phyloP scores from a whole-genome alignment of 495 filamentous ascomycete species.

The Penicillium desertorum region DNA sequence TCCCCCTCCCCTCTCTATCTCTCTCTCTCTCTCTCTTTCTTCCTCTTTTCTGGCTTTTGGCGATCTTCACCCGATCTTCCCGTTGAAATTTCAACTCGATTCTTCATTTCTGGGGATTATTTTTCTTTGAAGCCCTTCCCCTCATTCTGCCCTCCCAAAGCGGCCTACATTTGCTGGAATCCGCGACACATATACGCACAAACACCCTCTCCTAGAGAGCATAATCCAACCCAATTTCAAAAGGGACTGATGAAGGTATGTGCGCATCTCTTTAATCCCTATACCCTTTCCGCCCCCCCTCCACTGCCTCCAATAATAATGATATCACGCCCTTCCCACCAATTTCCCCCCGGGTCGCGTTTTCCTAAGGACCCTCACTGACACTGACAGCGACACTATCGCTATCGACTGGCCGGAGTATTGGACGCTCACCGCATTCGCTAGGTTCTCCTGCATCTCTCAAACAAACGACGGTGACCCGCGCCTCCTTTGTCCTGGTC shows the following conservation, averaged over 20 bases:
- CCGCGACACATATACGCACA: constrained; percentile 28
- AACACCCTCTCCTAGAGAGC: constrained; percentile 14
- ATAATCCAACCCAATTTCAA: constrained; percentile 22
- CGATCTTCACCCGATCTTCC: constrained; percentile 6
- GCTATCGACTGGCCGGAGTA: constrained; percentile 17
- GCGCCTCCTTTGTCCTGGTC: constrained; percentile 29
- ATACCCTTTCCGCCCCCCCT: constrained; percentile 7
- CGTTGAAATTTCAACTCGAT: not conserved
- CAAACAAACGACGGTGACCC: constrained; percentile 34
- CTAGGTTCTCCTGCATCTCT: constrained; percentile 24
- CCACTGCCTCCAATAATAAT: constrained; percentile 23
- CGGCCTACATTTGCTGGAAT: constrained; percentile 18
- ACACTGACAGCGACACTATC: constrained; percentile 21
- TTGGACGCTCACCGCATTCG: constrained; percentile 23
- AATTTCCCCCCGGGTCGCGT: constrained; percentile 6
- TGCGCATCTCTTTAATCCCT: constrained; percentile 15
- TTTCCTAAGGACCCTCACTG: constrained; percentile 13
- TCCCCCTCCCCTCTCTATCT: constrained; percentile 17
- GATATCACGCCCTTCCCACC: constrained; percentile 25
- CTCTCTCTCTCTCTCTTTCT: constrained; percentile 18
- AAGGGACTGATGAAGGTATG: constrained; percentile 38
- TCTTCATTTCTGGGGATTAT: not conserved
- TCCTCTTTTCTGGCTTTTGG: constrained; percentile 11
- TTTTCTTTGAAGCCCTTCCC: not conserved
- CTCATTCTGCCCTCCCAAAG: constrained; percentile 10